Percentiles rank a stretch among this genome's conserved stretches.
Evolutionary conservation across 2,329 filamentous ascomycete genomes (phyloP).

Genomic region (Curvularia hawaiiensis): DNA sequence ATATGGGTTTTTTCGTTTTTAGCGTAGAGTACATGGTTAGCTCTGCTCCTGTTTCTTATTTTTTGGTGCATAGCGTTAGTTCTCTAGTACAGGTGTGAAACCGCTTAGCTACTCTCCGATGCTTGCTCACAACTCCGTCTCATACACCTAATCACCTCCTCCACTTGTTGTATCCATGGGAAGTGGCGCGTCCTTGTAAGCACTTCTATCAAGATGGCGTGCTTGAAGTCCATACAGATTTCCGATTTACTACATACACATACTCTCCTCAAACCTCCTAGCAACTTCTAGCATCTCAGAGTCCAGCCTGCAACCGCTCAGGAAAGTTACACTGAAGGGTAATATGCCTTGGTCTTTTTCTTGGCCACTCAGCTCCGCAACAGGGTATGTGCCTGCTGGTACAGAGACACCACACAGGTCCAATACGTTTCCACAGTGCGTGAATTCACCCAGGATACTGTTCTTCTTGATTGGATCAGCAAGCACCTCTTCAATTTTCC

Average conservation of each 20-base stretch:
- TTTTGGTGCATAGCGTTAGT: conserved; percentile 1
- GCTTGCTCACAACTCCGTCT: neutral
- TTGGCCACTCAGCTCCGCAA: conserved; percentile 33
- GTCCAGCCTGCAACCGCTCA: conserved; percentile 48
- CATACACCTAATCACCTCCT: neutral
- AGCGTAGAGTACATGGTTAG: neutral
- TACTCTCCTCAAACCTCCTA: conserved; percentile 29
- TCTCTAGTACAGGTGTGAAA: neutral
- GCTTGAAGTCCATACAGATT: neutral
- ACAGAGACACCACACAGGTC: conserved; percentile 55
- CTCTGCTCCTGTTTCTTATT: neutral
- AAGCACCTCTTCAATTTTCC: conserved; percentile 59
- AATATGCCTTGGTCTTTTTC: conserved; percentile 34
- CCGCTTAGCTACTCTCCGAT: neutral
- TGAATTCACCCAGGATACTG: conserved; percentile 55
- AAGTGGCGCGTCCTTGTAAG: neutral
- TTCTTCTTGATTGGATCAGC: conserved; percentile 61
- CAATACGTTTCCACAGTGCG: conserved; percentile 66
- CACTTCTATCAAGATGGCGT: neutral
- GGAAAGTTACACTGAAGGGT: conserved; percentile 50
- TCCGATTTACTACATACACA: neutral
- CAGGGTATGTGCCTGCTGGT: conserved; percentile 54
- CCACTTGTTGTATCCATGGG: neutral
- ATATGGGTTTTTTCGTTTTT: neutral
- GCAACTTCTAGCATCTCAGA: conserved; percentile 50